These are phyloP conservation scores for Orbilia javanica DNA, from an alignment of 2,329 filamentous ascomycete genomes.

Conservation along the genomic window DNA sequence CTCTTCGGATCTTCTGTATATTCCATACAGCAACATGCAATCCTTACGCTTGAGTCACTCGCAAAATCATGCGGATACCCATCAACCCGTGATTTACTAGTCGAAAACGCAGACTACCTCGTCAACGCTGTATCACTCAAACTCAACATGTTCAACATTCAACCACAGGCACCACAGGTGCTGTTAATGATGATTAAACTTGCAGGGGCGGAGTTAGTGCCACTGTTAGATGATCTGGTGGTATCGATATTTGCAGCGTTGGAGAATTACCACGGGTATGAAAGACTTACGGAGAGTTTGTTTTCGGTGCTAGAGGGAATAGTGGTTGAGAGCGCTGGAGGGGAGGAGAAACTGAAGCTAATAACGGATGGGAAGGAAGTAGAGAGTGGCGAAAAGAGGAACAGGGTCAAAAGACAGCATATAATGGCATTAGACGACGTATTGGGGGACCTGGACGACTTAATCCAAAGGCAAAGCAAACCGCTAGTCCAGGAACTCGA, in stretches of 20 bases:
- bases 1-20: constrained; percentile 79
- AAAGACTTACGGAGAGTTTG: constrained; percentile 83
- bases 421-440: constrained; percentile 54
- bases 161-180: constrained; percentile 89
- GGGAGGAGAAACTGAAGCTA: constrained; percentile 66
- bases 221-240: constrained; percentile 91
- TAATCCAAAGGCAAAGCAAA: constrained; percentile 32
- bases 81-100: constrained; percentile 81
- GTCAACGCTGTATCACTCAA: constrained; percentile 91
- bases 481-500: constrained; percentile 24
- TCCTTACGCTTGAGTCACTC: constrained; percentile 84
- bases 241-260: constrained; percentile 90
- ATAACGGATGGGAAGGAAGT: constrained; percentile 41
- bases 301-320: constrained; percentile 86
- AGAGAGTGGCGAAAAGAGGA: constrained; percentile 57
- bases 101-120: constrained; percentile 95
- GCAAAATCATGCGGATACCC: constrained; percentile 79
- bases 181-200: constrained; percentile 93
- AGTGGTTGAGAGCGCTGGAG: constrained; percentile 81
- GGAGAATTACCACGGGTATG: constrained; percentile 96
- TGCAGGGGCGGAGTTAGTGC: constrained; percentile 82
- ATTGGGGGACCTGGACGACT: constrained; percentile 42
- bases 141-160: constrained; percentile 91
- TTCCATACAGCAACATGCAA: constrained; percentile 81
- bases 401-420: constrained; percentile 31